These are phyloP conservation scores for Blastomyces gilchristii DNA, from an alignment of 2,329 filamentous ascomycete species.

Conservation along the genomic window DNA sequence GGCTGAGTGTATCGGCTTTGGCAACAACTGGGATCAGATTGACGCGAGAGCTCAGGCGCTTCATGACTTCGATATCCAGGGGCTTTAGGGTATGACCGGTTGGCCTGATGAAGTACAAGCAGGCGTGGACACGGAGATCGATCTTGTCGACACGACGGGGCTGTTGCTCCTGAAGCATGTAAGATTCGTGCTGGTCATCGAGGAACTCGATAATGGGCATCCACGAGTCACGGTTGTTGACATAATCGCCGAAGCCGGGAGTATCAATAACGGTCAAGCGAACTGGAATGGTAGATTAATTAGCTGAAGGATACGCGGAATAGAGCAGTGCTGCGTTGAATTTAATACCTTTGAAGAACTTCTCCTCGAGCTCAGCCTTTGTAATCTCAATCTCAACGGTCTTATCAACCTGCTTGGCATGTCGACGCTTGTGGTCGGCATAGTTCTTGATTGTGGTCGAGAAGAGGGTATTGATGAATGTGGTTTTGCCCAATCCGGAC, in stretches of 20 bases:
- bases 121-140: constrained; percentile 95
- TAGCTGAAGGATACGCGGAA: not conserved
- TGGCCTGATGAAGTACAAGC: constrained; percentile 97
- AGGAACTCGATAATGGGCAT: constrained; percentile 99
- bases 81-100: constrained; percentile 98
- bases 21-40: constrained; percentile 98
- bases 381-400: constrained; percentile 99
- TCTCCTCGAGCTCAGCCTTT: constrained; percentile 98
- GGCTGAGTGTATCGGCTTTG: constrained; percentile 96
- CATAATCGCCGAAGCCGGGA: constrained; percentile 97
- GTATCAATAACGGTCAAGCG: constrained; percentile 98
- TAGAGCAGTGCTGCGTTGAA: not conserved
- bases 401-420: constrained; percentile 99
- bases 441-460: constrained; percentile 99
- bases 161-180: constrained; percentile 99
- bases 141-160: constrained; percentile 97
- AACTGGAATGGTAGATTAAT: constrained; percentile 46
- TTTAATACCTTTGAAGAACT: constrained; percentile 98
- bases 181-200: constrained; percentile 99
- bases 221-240: constrained; percentile 99
- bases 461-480: constrained; percentile 99
- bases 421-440: constrained; percentile 97
- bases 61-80: constrained; percentile 99
- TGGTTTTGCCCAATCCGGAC: constrained; percentile 97
- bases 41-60: constrained; percentile 93